Percentiles rank a stretch among this genome's conserved stretches.
These are phyloP conservation scores for Exophiala dermatitidis DNA, from an alignment of 2,329 filamentous ascomycete genomes.

Conservation along the genomic window DNA sequence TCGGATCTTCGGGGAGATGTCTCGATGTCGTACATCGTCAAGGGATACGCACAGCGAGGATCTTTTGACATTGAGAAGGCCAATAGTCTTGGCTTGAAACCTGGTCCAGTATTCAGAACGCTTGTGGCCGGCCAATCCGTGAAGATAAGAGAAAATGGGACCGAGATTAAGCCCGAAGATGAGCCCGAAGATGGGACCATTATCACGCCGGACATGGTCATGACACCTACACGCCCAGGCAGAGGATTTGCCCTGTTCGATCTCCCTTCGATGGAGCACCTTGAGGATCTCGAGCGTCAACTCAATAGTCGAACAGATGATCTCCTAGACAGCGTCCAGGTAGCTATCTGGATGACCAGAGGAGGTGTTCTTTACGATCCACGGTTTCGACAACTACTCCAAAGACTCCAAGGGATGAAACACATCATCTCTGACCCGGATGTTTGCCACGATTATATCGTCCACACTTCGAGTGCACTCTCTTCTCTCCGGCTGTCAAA, in stretches of 20 bases:
- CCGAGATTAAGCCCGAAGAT: too few relatives aligned
- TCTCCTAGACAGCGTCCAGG: slow-evolving; percentile 60
- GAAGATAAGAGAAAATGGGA: slow-evolving; percentile 34
- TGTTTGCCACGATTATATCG: slow-evolving; percentile 65
- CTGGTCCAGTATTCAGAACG: slow-evolving; percentile 50
- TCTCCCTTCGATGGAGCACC: slow-evolving; percentile 61
- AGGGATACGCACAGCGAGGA: slow-evolving; percentile 66
- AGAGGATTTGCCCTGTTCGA: slow-evolving; percentile 74
- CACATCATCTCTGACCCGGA: slow-evolving; percentile 75
- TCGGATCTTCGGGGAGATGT: slow-evolving; percentile 50
- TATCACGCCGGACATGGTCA: slow-evolving; percentile 80
- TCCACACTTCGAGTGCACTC: slow-evolving; percentile 58
- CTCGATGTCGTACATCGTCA: slow-evolving; percentile 80
- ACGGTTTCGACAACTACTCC: slow-evolving; percentile 62
- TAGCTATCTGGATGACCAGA: slow-evolving; percentile 77
- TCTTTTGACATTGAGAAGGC: slow-evolving; percentile 68
- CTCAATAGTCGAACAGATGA: slow-evolving; percentile 34
- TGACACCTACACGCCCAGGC: slow-evolving; percentile 61
- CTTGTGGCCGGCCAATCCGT: slow-evolving; percentile 61
- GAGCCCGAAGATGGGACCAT: slow-evolving; percentile 51
- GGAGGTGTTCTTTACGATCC: slow-evolving; percentile 57
- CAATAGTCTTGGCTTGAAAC: slow-evolving; percentile 55
- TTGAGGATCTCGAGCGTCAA: slow-evolving; percentile 61
- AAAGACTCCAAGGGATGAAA: slow-evolving; percentile 51
- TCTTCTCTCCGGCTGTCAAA: slow-evolving; percentile 63